Evolutionary conservation across 2,329 filamentous ascomycete species (phyloP).

Genomic region (Claviceps fusiformis): DNA sequence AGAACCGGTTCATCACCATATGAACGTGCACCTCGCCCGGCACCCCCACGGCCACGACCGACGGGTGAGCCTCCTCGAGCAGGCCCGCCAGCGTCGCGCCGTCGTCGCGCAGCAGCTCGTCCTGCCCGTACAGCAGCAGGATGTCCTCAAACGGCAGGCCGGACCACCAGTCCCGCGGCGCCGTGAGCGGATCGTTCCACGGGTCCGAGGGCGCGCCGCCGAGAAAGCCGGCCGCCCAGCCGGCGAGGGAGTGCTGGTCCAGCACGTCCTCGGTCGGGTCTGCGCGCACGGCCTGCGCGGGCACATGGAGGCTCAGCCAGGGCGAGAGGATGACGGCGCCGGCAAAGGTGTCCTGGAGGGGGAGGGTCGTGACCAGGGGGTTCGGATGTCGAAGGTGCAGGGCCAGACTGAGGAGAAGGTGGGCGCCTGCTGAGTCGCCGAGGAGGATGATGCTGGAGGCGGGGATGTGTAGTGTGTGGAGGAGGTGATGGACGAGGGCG

Average conservation of each 20-base stretch:
- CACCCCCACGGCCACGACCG: not conserved
- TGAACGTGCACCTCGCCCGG: slow-evolving; percentile 3
- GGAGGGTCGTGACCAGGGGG: not conserved
- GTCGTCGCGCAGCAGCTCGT: slow-evolving; percentile 3
- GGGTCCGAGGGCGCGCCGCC: not conserved
- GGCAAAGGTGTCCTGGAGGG: not conserved
- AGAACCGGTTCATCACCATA: slow-evolving; percentile 4
- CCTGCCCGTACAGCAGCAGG: slow-evolving; percentile 1
- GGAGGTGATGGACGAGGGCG: slow-evolving; percentile 1
- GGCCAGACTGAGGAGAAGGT: slow-evolving; percentile 1
- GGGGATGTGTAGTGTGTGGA: not conserved
- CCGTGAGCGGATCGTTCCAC: slow-evolving; percentile 5
- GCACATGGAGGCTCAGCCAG: slow-evolving; percentile 1
- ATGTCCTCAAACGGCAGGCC: slow-evolving; percentile 2
- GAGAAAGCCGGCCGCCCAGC: slow-evolving; percentile 1
- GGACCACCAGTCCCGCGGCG: slow-evolving; percentile 4
- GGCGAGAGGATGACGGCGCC: slow-evolving; percentile 4
- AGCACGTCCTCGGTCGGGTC: not conserved
- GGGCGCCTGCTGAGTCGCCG: slow-evolving; percentile 5
- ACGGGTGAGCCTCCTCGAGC: not conserved
- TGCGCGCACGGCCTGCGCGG: not conserved
- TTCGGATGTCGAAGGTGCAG: slow-evolving; percentile 3
- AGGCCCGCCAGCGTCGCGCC: not conserved
- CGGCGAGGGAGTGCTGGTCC: not conserved
- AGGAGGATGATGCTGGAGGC: slow-evolving; percentile 2